Evolutionary conservation across 2,329 filamentous ascomycete genomes (phyloP), one percentile per base, ranked within the genome.

Genomic region (Fusarium cicatricum): DNA sequence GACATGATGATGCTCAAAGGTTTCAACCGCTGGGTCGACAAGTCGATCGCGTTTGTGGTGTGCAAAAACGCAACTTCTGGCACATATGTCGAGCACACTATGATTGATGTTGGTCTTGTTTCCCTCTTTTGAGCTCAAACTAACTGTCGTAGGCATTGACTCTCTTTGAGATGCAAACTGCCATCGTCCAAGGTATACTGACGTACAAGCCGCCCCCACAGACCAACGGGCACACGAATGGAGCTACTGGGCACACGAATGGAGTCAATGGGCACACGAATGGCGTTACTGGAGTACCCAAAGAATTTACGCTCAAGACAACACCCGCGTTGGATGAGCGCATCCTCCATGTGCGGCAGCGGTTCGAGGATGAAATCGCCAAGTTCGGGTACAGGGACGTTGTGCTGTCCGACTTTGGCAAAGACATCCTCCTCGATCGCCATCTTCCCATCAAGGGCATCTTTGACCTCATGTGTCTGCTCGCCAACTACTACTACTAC

Each of bases 11-110:
- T 58, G 45, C 38, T 44, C 19, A 34, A 58, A 2, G 58, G 58
- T 2, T 58, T 60, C 39, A 60, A 60, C 11, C 46, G 58, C 2
- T 60, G 58, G 58, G 42, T 52, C 26, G 58, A 60, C 47, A 60
- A 60, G 38, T 53, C 45, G 2, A 47, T 60, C 2, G 47, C 45
- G 9, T 49, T 58, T 28, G 46, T 60, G 19, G 42, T 60, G 9
- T 58, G 54, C 42, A 51, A 53, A 15, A 60, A 60, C 33, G 58
- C 45, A 15, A 40, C 47, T 11, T 60, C 58, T 17, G 58, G 54
- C 10, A 58, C 50, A 34, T 50, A 54, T 26, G 49, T 60, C 29
- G 58, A 60, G 38, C 58, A 60, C 38, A 58, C 45, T 23, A 41
- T 19, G 2, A 60, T 60, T 36, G 58, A 60, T 36, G 57, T 53